Base-by-base conservation (phyloP, 164 flowering plant species). In the Chloranthus sessilifolius region DNA sequence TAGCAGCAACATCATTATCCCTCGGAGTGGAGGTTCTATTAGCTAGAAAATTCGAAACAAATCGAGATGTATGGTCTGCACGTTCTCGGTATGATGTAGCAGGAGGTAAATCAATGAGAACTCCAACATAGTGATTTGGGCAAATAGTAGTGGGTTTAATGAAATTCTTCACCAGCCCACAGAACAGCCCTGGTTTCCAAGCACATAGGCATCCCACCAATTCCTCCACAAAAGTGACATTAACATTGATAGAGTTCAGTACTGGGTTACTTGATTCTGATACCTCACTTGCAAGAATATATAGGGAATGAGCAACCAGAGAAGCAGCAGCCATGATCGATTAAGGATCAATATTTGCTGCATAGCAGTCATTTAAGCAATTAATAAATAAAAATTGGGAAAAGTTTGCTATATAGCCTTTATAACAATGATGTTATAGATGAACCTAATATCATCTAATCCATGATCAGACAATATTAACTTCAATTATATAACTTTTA, bases 91-190 rank as follows among this genome's bases (percentile, higher is more conserved):
- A 34, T 22, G 87, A 82, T 11, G 62, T 59, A 14, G 86, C 55
- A 3, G 83, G 62, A 62, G 95, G 97, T 36, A 74, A 77, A 44
- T 72, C 86, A 53, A 68, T 19, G 11, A 88, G 46, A 37, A 88
- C 95, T 52, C 97, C 97, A 39, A 77, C 95, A 67, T 88, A 88
- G 70, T 78, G 73, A 71, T 71, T 78, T 1, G 95, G 95, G 74
- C 97, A 88, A n/a, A 62, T 54, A 56, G 24, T 43, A 19, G 63
- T 39, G 8, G 89, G 79, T 22, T 74, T 46, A 46, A 85, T 85
- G 56, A 83, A 81, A 20, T 56, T 73, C 65, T 63, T 68, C 65
- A 85, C 85, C 44, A 88, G 65, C 43, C 47, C 74, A 55, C 97
- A 88, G 46, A 83, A 74, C 19, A 88, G 62, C 21, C 97, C 97